Conservation (phyloP, 2,329 filamentous ascomycete species). For the Cercospora citrullina region DNA sequence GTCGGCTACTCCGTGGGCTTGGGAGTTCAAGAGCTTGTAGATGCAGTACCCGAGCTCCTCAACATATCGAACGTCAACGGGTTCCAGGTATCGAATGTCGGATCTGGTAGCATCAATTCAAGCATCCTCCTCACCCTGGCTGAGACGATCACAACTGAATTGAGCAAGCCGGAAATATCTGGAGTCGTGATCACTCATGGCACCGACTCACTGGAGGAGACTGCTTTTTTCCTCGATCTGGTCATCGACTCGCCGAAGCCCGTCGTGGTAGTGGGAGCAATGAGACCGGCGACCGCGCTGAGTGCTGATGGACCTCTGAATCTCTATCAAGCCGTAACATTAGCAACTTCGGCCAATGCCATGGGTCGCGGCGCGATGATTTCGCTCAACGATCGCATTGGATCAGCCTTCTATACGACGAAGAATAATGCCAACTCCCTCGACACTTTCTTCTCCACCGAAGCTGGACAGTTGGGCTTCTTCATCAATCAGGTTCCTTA, state of each 20-base stretch:
- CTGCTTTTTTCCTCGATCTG: conserved; percentile 62
- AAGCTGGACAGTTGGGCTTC: conserved; percentile 59
- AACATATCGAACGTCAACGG: conserved; percentile 58
- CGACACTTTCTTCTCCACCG: conserved; percentile 61
- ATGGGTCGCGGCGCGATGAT: conserved; percentile 58
- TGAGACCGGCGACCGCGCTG: conserved; percentile 63
- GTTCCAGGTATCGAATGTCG: conserved; percentile 45
- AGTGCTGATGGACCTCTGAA: conserved; percentile 65
- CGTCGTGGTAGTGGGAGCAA: conserved; percentile 61
- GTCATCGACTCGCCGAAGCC: conserved; percentile 60
- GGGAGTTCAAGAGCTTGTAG: conserved; percentile 54
- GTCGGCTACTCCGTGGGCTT: conserved; percentile 57
- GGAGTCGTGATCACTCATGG: conserved; percentile 64
- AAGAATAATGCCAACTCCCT: conserved; percentile 65
- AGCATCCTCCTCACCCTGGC: conserved; percentile 52
- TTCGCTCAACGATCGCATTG: conserved; percentile 63
- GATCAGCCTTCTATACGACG: conserved; percentile 58
- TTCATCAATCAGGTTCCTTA: conserved; percentile 60
- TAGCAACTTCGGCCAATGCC: conserved; percentile 53
- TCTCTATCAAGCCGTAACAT: conserved; percentile 59
- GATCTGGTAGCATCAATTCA: conserved; percentile 46
- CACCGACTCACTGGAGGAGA: conserved; percentile 65
- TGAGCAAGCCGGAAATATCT: conserved; percentile 46
- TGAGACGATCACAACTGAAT: conserved; percentile 51
- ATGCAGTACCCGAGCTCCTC: conserved; percentile 56